Conservation (phyloP, 2,329 filamentous ascomycete genomes). For the Pestalotiopsis sp. region DNA sequence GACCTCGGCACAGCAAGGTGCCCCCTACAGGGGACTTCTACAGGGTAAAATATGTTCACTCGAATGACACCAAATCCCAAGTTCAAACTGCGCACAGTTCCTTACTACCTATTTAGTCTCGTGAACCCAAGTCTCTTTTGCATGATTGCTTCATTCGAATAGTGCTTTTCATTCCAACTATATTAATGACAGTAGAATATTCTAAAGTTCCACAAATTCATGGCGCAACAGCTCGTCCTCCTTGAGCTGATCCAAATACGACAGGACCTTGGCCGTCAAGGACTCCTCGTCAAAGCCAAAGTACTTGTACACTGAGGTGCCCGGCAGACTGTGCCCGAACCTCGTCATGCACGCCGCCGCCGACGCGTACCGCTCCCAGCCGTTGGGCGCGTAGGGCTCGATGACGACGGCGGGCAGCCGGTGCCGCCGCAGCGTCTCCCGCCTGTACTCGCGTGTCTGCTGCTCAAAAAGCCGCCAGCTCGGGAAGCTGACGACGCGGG, state of each 20-base stretch:
- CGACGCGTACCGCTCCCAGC: constrained; percentile 63
- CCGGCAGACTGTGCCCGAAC: constrained; percentile 59
- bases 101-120: neutral
- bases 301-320: constrained; percentile 54
- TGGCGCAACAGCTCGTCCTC: constrained; percentile 14
- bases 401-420: constrained; percentile 56
- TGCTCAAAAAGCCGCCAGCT: constrained; percentile 45
- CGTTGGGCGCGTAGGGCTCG: constrained; percentile 59
- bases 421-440: constrained; percentile 44
- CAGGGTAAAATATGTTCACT: too few species aligned
- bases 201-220: constrained; percentile 16
- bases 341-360: constrained; percentile 54
- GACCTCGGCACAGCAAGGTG: neutral
- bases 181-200: too few species aligned
- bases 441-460: constrained; percentile 45
- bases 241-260: constrained; percentile 13
- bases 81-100: too few species aligned
- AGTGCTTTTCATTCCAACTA: neutral
- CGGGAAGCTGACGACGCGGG: constrained; percentile 45
- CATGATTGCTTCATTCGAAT: neutral
- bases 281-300: constrained; percentile 51
- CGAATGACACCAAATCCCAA: too few species aligned
- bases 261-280: constrained; percentile 10
- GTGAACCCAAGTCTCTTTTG: neutral
- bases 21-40: too few species aligned